Evolutionary conservation across 495 filamentous ascomycete species (phyloP), one percentile per base, ranked within the genome.

Genomic region (Sporormia fimetaria): DNA sequence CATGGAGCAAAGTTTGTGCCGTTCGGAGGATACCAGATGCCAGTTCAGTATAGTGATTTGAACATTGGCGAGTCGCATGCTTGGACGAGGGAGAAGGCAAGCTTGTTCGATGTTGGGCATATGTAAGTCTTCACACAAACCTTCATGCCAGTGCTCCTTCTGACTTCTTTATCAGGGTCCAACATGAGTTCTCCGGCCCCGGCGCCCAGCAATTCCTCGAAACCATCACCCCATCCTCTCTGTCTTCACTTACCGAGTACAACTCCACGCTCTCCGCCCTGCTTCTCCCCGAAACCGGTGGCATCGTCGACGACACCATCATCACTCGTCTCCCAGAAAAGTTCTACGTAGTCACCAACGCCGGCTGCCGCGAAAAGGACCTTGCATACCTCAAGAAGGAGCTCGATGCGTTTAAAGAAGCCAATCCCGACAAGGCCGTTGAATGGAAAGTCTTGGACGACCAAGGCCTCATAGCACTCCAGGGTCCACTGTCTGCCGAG

Each of bases 311-410:
- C 55, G 90, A 98, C 61, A 81, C 79, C 6, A 80, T 98, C 39
- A 79, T 98, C 52, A 92, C 86, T 15, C 66, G 78, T 40, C 68
- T 87, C 7, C 67, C 66, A 10, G 69, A 72, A 11, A 74, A 81
- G 28, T 94, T 92, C 63, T 94, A 95, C 63, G 70, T 95, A 25
- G 90, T 98, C 34, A 94, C 87, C 21, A 98, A 98, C 61, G 90
- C 90, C n/a, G 90, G 70, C 15, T 92, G 87, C 58, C 70, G 83
- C 28, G 75, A 81, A 12, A 93, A 95, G 60, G 92, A 96, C 61
- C 60, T 82, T 29, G 71, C 62, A 4, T 96, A 86, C 60, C 61
- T 98, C 4, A 55, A 51, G 6, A 56, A 68, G 29, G 74, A 88
- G 50, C 68, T 94, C 26, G 62, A 66, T 9, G 60, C 62, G 21